Base-by-base conservation (phyloP, 2,329 filamentous ascomycete species). In the Aspergillus ustus region DNA sequence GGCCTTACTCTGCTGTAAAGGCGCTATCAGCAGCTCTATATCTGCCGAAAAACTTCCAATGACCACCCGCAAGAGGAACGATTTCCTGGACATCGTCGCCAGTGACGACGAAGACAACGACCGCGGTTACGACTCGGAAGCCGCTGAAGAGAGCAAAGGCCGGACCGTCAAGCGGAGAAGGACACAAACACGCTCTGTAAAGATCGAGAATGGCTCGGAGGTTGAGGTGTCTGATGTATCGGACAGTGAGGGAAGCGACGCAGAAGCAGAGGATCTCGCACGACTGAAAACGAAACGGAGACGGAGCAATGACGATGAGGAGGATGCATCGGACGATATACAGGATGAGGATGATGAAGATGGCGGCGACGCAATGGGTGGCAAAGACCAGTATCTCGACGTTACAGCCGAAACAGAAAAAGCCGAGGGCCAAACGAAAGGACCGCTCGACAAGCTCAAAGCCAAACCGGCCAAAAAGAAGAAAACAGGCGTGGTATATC, bases 71-170 rank as follows among this genome's bases (percentile, higher is more conserved):
- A 78, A 76, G 57, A 69, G 72, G 22, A 77, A 77, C 60, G 76
- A 80, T 34, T 78, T 76, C 53, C 66, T 80, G 11, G 77, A 78
- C 44, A 69, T 78, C 34, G 72, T 63, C 22, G 67, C 66, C 11
- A 76, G 74, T 19, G 79, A 80, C 45, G 74, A 73, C 1, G 77
- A 80, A 31, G 74, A 69, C 37, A 73, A 69, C 57, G 78, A 80
- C 43, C 67, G 67, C 17, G 79, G 79, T 63, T 82, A 82, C 58
- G 78, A 81, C 63, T 81, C 79, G 45, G 80, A 81, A 63, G 78
- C 75, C 6, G 78, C 69, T 20, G 73, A 77, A 61, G 71, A 79
- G 54, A 76, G 71, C 56, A 81, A 80, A 69, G 74, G 72, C 43
- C 73, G 69, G 45, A 65, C 64, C 49, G 67, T 67, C 60, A 78